Conservation (phyloP, 306 rosid genomes). For the Oxytropis ochrocephala region DNA sequence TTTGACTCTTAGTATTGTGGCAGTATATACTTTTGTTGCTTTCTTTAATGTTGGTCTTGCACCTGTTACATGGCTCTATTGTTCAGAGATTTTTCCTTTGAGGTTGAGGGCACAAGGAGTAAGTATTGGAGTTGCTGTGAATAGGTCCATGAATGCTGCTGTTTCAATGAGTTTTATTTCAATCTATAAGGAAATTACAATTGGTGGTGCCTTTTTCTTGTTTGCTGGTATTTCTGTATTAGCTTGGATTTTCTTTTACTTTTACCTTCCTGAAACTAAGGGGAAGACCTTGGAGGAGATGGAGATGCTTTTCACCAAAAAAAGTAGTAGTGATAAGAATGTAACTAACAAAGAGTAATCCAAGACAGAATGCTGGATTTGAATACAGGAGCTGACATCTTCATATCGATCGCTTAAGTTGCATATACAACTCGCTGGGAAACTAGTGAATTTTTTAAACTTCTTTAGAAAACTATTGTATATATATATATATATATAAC, state of each 20-base stretch:
- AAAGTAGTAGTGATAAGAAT: neutral
- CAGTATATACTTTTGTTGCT: constrained; percentile 46
- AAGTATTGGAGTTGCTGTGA: constrained; percentile 71
- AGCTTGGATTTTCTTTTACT: constrained; percentile 64
- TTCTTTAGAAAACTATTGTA: too few relatives aligned
- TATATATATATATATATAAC: too few relatives aligned
- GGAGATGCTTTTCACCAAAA: constrained; percentile 47
- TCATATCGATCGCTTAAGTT: too few relatives aligned
- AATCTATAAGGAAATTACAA: constrained; percentile 55
- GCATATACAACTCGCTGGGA: too few relatives aligned
- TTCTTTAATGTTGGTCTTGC: constrained; percentile 68
- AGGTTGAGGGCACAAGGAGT: constrained; percentile 68
- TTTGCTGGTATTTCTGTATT: constrained; percentile 51
- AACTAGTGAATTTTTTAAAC: too few relatives aligned
- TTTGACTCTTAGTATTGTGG: constrained; percentile 38
- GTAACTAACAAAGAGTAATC: neutral
- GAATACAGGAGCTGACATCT: too few relatives aligned
- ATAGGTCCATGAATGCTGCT: constrained; percentile 51
- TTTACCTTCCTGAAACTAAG: constrained; percentile 72
- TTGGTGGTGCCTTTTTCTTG: constrained; percentile 76
- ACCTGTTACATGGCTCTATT: constrained; percentile 78
- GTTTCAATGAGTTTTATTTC: constrained; percentile 64
- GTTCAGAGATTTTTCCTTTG: constrained; percentile 72
- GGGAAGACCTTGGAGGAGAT: constrained; percentile 75
- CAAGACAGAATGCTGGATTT: neutral